Evolutionary conservation across 148 eudicot species (phyloP), one percentile per base, ranked within the genome.

Genomic region (Persicaria tinctoria): DNA sequence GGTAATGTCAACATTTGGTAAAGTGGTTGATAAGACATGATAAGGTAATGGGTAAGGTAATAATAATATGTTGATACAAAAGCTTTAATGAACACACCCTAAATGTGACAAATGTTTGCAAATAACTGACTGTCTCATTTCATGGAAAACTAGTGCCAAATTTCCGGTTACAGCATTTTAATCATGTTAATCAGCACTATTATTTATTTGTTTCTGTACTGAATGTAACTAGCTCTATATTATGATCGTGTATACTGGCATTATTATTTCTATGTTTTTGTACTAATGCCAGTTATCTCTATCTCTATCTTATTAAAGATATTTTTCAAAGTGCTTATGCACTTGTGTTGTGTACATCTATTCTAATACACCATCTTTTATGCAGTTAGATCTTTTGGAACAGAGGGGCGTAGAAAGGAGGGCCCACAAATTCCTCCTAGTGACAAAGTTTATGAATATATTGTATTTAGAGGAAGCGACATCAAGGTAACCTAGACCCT

Each of bases 301-400:
- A 12, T 50, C 9, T 50, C 12, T 50, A 12, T 50, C 11, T 50
- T 9, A 8, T 50, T 12, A 50, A 50, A 50, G 12, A 8, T 50
- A 8, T 8, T 50, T 12, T 50, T 50, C 12, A 9, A 50, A 50
- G 53, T 50, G 53, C 12, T 50, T 8, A 50, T 50, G 9, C 3
- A 10, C 53, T 50, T 8, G 53, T 50, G 12, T 50, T 8, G 53
- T 50, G 12, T 50, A 50, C 53, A 50, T 50, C 53, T 50, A 50
- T 50, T 50, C 53, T 50, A 3, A 50, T 50, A 50, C 53, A 50
- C 53, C 53, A 8, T 12, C 53, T 50, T 50, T 50, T 4, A 7
- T 74, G 76, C 88, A 91, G 97, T 91, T 74, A 83, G 93, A 85
- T 89, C 97, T 41, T 89, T 89, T 79, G 97, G 97, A 56, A 87